A percentile compares a stretch with the other conserved stretches of the same genome.
Evolutionary conservation across 2,329 filamentous ascomycete species (phyloP).

Genomic region (Aspergillus spinulosporus): DNA sequence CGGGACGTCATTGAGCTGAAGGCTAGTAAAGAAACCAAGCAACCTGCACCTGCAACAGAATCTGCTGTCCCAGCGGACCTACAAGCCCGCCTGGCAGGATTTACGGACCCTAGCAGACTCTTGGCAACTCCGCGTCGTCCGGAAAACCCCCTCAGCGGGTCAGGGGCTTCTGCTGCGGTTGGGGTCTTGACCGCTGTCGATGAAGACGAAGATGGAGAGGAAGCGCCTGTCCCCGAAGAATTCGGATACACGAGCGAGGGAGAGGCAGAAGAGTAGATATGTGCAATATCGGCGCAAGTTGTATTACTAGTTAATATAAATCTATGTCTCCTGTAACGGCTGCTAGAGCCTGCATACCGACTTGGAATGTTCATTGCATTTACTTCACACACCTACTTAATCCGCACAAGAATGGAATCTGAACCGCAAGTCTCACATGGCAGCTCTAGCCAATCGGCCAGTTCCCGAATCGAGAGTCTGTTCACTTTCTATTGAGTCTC

Average conservation of each 20-base stretch:
- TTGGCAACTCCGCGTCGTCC: conserved; percentile 37
- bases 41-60: conserved; percentile 43
- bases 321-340: conserved; percentile 27
- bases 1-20: conserved; percentile 88
- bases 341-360: conserved; percentile 15
- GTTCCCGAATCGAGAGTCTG: neutral
- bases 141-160: conserved; percentile 23
- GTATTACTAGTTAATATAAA: conserved; percentile 42
- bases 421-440: neutral
- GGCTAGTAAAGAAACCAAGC: conserved; percentile 67
- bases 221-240: conserved; percentile 49
- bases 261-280: conserved; percentile 29
- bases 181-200: conserved; percentile 84
- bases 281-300: conserved; percentile 29
- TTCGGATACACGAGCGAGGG: conserved; percentile 50
- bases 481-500: neutral
- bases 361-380: conserved; percentile 15
- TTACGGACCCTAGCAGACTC: conserved; percentile 33
- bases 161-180: conserved; percentile 69
- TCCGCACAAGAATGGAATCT: too few species aligned
- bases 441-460: conserved; percentile 3
- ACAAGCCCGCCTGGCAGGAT: conserved; percentile 46
- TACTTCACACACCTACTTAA: too few species aligned
- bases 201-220: conserved; percentile 59
- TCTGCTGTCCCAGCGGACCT: conserved; percentile 22